phyloP scores from a whole-genome alignment of 805 yeast species.

The Dipodascus geniculatus region DNA sequence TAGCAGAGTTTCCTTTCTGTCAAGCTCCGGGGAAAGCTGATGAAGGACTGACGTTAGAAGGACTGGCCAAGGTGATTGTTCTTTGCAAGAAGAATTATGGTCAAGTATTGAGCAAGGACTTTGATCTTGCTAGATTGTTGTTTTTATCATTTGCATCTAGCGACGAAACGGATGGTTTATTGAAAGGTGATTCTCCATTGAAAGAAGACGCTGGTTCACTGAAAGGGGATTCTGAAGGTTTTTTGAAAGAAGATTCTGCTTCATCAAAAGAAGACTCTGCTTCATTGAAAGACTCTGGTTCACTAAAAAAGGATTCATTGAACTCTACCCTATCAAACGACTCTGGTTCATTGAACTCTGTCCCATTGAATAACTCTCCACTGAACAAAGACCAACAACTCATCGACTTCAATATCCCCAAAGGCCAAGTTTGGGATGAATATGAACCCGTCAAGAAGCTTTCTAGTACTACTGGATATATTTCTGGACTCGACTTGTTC shows the following conservation, averaged over 20 bases:
- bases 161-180: slow-evolving; percentile 28
- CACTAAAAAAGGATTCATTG: too few relatives aligned
- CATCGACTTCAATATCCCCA: background rate
- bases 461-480: slow-evolving; percentile 11
- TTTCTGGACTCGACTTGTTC: slow-evolving; percentile 33
- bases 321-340: too few relatives aligned
- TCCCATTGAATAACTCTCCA: too few relatives aligned
- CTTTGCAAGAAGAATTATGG: slow-evolving; percentile 34
- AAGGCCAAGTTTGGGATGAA: background rate
- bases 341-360: too few relatives aligned
- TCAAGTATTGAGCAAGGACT: slow-evolving; percentile 26
- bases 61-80: slow-evolving; percentile 34
- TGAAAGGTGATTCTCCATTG: slow-evolving; percentile 32
- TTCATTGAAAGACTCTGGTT: slow-evolving; percentile 27
- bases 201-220: slow-evolving; percentile 28
- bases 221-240: too few relatives aligned
- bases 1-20: slow-evolving; percentile 40
- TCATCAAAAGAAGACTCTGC: slow-evolving; percentile 35
- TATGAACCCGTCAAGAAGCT: background rate
- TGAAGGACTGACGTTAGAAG: slow-evolving; percentile 27
- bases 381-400: background rate
- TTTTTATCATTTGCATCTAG: slow-evolving; percentile 34
- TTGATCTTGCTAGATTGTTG: slow-evolving; percentile 34
- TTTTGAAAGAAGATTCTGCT: slow-evolving; percentile 31
- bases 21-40: slow-evolving; percentile 22